These are phyloP conservation scores for Plasmodium chabaudi DNA, from an alignment of 169 alveolate species.

Conservation along the genomic window DNA sequence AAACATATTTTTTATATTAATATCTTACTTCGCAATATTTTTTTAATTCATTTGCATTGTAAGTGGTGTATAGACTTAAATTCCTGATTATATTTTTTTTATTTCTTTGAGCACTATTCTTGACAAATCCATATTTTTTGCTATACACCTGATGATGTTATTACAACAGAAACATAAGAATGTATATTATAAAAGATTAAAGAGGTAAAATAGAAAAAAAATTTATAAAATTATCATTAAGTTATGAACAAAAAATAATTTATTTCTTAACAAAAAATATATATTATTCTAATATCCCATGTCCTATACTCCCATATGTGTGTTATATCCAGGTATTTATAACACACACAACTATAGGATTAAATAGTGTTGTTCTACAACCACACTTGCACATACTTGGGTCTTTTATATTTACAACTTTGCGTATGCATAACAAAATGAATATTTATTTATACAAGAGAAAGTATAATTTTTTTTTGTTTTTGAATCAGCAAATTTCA, in stretches of 20 bases:
- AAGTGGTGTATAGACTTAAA: conserved; percentile 40
- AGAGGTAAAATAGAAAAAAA: no score
- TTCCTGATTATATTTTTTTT: conserved; percentile 18
- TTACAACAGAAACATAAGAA: background rate
- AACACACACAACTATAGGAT: no score
- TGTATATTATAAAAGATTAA: background rate
- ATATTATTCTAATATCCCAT: no score
- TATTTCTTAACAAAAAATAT: no score
- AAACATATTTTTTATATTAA: no score
- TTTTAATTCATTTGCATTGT: conserved; percentile 49
- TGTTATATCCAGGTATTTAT: no score
- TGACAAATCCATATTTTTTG: conserved; percentile 58
- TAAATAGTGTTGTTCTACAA: background rate
- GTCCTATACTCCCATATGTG: no score
- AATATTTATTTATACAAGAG: background rate
- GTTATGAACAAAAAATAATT: no score
- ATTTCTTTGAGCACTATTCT: conserved; percentile 37
- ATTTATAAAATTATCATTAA: no score
- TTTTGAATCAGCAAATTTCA: background rate
- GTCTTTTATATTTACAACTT: background rate
- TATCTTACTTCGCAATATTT: conserved; percentile 53
- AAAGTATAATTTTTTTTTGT: background rate
- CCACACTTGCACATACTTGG: background rate
- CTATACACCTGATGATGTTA: conserved; percentile 32
- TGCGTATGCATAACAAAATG: background rate